Base-by-base conservation (phyloP, 1,284 basidiomycete genomes). In the Flammula alnicola region DNA sequence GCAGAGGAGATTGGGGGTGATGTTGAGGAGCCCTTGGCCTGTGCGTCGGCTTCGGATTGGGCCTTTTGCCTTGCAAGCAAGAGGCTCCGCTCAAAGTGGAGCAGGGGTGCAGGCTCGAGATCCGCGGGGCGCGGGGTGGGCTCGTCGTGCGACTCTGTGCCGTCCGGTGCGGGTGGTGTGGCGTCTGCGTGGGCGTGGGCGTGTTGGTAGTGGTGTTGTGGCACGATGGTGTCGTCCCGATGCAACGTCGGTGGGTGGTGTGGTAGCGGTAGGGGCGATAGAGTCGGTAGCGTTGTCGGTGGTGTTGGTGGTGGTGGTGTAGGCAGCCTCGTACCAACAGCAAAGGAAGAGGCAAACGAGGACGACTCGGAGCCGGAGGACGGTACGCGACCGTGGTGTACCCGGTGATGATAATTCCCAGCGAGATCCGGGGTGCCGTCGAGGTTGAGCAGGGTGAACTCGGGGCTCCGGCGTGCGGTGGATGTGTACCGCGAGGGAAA, bases 401-500 rank as follows among this genome's bases (percentile, higher is more conserved):
- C 17, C 5, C 37, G 20, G 10, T 27, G 33, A 4, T 38, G 26
- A 12, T 49, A 26, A 23, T 42, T 35, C 9, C 25, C 19, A 26
- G 35, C 23, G 40, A 22, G 17, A 37, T n/a, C n/a, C 20, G 44
- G 19, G 44, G 14, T 35, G 25, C 38, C 33, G 12, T 57, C 54
- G 31, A 55, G 17, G 27, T 56, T 48, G 37, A 61, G 40, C 27
- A 59, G 47, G 12, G 51, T 45, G 36, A 62, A 54, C 17, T 60
- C 56, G n/a, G 60, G 57, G 22, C 44, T 59, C 5, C 52, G 54
- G 22, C 26, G 17, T 16, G 39, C 38, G n/a, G 51, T 57, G 39
- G 57, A 59, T 22, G 60, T 61, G 50, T 63, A 62, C 31, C 55
- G 59, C 41, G 56, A 66, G 46, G 54, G 65, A 31, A 67, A 66